Conservation (phyloP, 768 basidiomycete genomes). For the Amanita fuliginea region DNA sequence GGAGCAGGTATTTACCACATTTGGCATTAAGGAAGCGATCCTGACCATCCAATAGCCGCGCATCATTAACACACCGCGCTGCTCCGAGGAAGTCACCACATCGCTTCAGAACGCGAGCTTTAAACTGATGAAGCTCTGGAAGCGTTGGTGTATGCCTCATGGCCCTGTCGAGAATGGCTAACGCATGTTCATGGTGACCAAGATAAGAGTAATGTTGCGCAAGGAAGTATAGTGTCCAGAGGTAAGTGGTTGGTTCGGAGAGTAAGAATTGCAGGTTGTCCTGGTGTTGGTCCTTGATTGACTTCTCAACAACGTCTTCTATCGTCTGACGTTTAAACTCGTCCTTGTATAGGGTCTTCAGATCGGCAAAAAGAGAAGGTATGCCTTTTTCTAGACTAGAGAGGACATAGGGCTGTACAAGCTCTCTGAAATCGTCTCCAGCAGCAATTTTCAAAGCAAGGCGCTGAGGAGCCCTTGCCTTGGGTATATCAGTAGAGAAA, state of each 20-base stretch:
- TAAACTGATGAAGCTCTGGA: slow-evolving; percentile 78
- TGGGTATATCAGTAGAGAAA: slow-evolving; percentile 52
- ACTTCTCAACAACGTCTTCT: slow-evolving; percentile 54
- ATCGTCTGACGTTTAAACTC: slow-evolving; percentile 53
- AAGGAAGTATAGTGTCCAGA: slow-evolving; percentile 95
- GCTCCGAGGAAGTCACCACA: slow-evolving; percentile 73
- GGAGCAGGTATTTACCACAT: slow-evolving; percentile 78
- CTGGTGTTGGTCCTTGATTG: slow-evolving; percentile 15
- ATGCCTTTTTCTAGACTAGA: slow-evolving; percentile 72
- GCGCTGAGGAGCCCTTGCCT: slow-evolving; percentile 61
- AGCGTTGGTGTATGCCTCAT: slow-evolving; percentile 85
- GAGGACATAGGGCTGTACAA: slow-evolving; percentile 57
- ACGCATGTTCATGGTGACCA: slow-evolving; percentile 36
- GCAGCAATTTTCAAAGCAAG: slow-evolving; percentile 59
- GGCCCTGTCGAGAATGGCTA: slow-evolving; percentile 55
- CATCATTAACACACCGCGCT: slow-evolving; percentile 67
- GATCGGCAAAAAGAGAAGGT: slow-evolving; percentile 86
- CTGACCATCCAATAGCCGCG: slow-evolving; percentile 80
- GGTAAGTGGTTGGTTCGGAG: slow-evolving; percentile 67
- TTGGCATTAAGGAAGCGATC: slow-evolving; percentile 95
- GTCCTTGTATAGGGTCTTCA: slow-evolving; percentile 75
- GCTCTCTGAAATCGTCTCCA: slow-evolving; percentile 56
- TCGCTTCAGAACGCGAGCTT: slow-evolving; percentile 78
- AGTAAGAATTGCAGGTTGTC: slow-evolving; percentile 14
- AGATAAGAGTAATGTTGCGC: slow-evolving; percentile 79